Conservation (phyloP, 441 rosid species). For the Dalechampia spathulata region DNA sequence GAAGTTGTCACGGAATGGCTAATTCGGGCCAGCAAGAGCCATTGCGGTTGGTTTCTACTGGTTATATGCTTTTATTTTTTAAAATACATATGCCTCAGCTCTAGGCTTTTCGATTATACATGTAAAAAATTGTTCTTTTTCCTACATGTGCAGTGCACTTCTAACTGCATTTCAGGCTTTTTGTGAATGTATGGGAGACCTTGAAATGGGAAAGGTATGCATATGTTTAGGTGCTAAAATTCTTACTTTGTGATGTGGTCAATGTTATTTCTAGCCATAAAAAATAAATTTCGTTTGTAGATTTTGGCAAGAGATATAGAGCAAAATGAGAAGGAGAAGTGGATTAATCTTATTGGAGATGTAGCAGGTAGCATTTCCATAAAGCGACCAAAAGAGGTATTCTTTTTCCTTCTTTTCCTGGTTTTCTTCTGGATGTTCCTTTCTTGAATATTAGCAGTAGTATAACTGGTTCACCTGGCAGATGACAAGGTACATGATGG, state of each 20-base stretch:
- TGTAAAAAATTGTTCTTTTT: background rate
- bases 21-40: conserved; percentile 83
- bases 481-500: background rate
- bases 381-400: conserved; percentile 98
- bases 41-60: conserved; percentile 48
- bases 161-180: conserved; percentile 91
- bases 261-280: too few species aligned
- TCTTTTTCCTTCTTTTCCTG: background rate
- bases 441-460: background rate
- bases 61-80: background rate
- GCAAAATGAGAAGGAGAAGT: conserved; percentile 83
- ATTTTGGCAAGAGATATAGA: conserved; percentile 92
- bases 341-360: conserved; percentile 89
- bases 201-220: conserved; percentile 99
- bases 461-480: background rate
- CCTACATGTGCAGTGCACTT: conserved; percentile 63
- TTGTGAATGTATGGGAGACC: conserved; percentile 99
- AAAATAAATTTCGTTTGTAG: conserved; percentile 30
- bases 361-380: conserved; percentile 89
- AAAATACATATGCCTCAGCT: conserved; percentile 5
- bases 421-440: background rate
- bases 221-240: conserved; percentile 1
- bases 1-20: conserved; percentile 90
- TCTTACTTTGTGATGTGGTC: background rate
- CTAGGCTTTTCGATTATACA: background rate